Base-by-base conservation (phyloP, 176 grass and related monocot species). In the Oropetium thomaeum region DNA sequence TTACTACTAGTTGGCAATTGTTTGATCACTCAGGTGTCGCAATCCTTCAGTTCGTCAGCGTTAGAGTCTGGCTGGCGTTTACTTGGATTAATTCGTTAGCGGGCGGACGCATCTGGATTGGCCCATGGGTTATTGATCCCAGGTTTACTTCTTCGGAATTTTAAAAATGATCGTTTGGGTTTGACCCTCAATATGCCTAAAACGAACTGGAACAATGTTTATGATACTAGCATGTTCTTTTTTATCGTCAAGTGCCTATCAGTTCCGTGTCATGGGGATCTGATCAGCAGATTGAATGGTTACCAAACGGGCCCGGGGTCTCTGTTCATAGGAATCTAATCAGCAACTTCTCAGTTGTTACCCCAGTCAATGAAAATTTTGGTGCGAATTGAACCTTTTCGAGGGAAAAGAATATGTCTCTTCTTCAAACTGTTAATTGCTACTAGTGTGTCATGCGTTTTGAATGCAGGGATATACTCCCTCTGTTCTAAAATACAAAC, bases 31-130 rank as follows among this genome's bases (percentile, higher is more conserved):
- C 34, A 32, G 54, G 14, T 70, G 53, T 70, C 77, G 2, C 53
- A 20, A 7, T 49, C 54, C 30, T 19, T 70, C 37, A 58, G 67
- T 65, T 64, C 59, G 26, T 66, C 49, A 58, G 75, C 47, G 64
- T 44, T 32, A 3, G 28, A 5, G 26, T 23, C 12, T 17, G 16
- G 45, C 4, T 17, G 59, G 45, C 28, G 69, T 67, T 75, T 75
- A 82, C 58, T 73, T 81, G 0, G 58, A 55, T 33, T 65, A 58
- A 39, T 23, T 58, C n/a, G n/a, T 69, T 25, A 26, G 5, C 65
- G 43, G 29, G 57, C n/a, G 8, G 55, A 47, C 39, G 71, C 54
- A 20, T 26, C 57, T 5, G 8, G 27, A 11, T 25, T 7, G 52
- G 43, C 22, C 42, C 20, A 27, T 10, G 4, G 44, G 39, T 80